These are phyloP conservation scores for Vaccinium macrocarpon DNA, from an alignment of 148 eudicot genomes.

Conservation along the genomic window DNA sequence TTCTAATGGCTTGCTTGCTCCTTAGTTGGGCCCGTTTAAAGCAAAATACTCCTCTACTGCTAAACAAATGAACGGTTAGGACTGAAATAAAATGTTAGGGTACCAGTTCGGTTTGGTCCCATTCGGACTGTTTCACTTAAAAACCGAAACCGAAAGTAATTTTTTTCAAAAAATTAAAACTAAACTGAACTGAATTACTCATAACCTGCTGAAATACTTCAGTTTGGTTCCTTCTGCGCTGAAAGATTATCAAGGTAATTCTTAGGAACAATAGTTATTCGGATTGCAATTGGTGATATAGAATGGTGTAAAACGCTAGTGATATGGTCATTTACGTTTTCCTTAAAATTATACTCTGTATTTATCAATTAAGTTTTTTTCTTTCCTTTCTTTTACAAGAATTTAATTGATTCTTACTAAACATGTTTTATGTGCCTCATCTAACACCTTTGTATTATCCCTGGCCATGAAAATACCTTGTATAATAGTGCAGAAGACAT, in stretches of 20 bases:
- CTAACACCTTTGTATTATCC: neutral
- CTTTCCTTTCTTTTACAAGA: neutral
- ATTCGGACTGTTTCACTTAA: too few species aligned
- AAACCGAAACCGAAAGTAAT: too few species aligned
- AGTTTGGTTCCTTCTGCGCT: neutral
- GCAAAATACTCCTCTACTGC: too few species aligned
- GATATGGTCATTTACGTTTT: neutral
- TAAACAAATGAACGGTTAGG: too few species aligned
- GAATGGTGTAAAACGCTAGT: neutral
- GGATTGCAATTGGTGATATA: neutral
- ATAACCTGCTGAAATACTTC: neutral
- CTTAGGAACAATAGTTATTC: neutral
- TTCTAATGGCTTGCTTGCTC: too few species aligned
- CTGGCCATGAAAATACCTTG: neutral
- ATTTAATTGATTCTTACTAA: neutral
- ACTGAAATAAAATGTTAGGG: too few species aligned
- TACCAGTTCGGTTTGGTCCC: too few species aligned
- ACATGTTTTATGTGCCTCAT: neutral
- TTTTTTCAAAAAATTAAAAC: too few species aligned
- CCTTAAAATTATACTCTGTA: neutral
- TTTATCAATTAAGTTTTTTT: neutral
- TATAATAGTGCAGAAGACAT: neutral
- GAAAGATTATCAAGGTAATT: neutral
- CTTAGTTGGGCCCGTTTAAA: too few species aligned
- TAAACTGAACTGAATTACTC: too few species aligned